Evolutionary conservation across 768 basidiomycete genomes (phyloP).

Genomic region (Auricularia sp.): DNA sequence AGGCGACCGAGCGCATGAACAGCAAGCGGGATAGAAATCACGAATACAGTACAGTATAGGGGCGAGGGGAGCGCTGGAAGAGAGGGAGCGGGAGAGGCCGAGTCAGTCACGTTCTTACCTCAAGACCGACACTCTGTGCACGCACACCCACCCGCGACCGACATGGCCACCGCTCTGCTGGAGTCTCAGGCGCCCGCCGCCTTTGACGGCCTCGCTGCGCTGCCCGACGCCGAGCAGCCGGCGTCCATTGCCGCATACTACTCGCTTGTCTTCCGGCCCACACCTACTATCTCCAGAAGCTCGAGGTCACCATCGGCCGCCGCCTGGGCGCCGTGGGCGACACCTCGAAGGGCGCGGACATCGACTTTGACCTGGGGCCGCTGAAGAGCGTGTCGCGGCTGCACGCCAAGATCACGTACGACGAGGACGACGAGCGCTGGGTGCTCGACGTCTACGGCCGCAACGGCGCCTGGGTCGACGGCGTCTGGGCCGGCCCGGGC

Average conservation of each 20-base stretch:
- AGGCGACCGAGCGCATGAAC: too few relatives aligned
- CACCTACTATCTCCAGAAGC: conserved; percentile 95
- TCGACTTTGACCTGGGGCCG: conserved; percentile 78
- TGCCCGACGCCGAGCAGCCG: not conserved
- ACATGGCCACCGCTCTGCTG: not conserved
- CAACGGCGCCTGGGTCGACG: conserved; percentile 97
- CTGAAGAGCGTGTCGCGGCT: conserved; percentile 96
- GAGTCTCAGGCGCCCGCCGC: not conserved
- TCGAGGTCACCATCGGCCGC: conserved; percentile 88
- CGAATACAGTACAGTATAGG: too few relatives aligned
- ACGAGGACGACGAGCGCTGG: conserved; percentile 81
- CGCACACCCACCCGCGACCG: not conserved
- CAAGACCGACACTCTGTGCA: too few relatives aligned
- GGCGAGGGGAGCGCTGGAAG: too few relatives aligned
- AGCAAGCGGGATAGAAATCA: too few relatives aligned
- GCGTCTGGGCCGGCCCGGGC: conserved; percentile 87
- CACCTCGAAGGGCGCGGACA: conserved; percentile 15
- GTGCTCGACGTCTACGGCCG: conserved; percentile 87
- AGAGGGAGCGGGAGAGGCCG: too few relatives aligned
- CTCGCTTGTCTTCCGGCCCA: conserved; percentile 86
- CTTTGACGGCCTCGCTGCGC: not conserved
- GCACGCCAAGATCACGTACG: conserved; percentile 92
- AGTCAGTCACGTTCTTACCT: too few relatives aligned
- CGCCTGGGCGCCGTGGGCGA: conserved; percentile 49
- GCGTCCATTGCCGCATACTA: conserved; percentile 73